Evolutionary conservation across 495 filamentous ascomycete genomes (phyloP), one percentile per base, ranked within the genome.

Genomic region (Aspergillus steynii): DNA sequence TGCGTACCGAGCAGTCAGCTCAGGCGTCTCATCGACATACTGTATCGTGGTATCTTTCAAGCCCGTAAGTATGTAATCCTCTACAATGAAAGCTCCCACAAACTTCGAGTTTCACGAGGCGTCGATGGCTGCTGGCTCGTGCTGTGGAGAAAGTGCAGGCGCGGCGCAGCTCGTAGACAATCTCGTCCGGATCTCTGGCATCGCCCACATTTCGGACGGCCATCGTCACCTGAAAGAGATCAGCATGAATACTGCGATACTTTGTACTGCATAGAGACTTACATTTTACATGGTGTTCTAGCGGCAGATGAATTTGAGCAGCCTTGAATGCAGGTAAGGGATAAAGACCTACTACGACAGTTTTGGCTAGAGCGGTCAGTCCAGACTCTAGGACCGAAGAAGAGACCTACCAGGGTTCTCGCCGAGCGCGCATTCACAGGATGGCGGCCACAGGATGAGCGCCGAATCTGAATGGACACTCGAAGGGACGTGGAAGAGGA

Each of bases 241-340:
- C 45, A 28, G 20, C 20, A 20, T 20, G 20, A 20, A 20, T 20
- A 20, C 20, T 20, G 20, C 20, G 20, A 20, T 20, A 20, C 20
- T 20, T 20, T 20, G 20, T 20, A 20, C 20, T 20, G 20, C 20
- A 20, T 4, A 54, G 12, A 25, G 7, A 20, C 32, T 50, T 52
- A 65, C 63, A 62, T 59, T 58, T 61, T 6, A 61, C 56, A 58
- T 65, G 63, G 47, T 65, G 50, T 50, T 45, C 59, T 65, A 26
- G 29, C 9, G 50, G 4, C 3, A 5, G 29, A 20, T 20, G 20
- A 20, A 20, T 20, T 20, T 20, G 20, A 20, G 20, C 20, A 20
- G 20, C 20, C 20, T 20, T 20, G 20, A 20, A 20, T 20, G 20
- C 20, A 20, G 20, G 20, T 20, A 20, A 20, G 20, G 20, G 20